These are phyloP conservation scores for Saussurea involucrata DNA, from an alignment of 129 eudicot species.

Conservation along the genomic window DNA sequence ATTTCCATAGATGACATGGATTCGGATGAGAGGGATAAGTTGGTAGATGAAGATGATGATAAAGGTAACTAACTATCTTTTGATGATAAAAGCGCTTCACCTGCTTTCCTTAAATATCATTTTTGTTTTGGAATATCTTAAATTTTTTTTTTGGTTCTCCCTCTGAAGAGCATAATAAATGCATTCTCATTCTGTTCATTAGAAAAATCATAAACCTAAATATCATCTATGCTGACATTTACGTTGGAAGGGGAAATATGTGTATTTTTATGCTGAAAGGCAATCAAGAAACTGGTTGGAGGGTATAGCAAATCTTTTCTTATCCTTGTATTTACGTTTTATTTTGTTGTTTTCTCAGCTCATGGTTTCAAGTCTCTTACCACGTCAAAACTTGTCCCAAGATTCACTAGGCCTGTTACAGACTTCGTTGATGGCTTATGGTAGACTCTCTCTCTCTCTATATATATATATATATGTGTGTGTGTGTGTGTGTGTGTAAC, in stretches of 20 bases:
- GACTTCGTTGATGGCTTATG: conserved; percentile 92
- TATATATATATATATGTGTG: not conserved
- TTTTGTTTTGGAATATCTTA: not conserved
- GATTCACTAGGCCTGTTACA: conserved; percentile 86
- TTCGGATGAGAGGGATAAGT: conserved; percentile 38
- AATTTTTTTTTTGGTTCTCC: not conserved
- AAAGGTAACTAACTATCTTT: conserved; percentile 52
- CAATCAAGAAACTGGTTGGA: conserved; percentile 8
- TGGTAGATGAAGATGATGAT: conserved; percentile 91
- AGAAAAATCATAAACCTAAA: not conserved
- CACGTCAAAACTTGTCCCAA: conserved; percentile 84
- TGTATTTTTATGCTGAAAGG: not conserved
- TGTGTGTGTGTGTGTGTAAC: not conserved
- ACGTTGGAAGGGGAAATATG: not conserved
- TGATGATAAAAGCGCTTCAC: too few relatives aligned
- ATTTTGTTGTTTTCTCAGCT: conserved; percentile 46
- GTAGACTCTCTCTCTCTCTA: conserved; percentile 32
- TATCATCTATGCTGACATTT: not conserved
- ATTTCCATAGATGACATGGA: conserved; percentile 84
- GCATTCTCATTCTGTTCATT: not conserved
- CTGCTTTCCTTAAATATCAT: not conserved
- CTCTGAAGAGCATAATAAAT: not conserved
- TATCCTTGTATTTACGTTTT: not conserved
- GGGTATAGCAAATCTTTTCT: conserved; percentile 9
- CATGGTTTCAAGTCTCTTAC: conserved; percentile 99